phyloP scores from a whole-genome alignment of 345 rosid genomes.

The sweet orange (Citrus sinensis) region DVS_A1.0 CM039163.1:44357001-44357500 shows the following conservation, averaged over 20 bases:
- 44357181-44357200: too few relatives aligned
- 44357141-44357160: background rate
- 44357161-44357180: too few relatives aligned
- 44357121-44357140: too few relatives aligned
- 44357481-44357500: slow-evolving; percentile 36
- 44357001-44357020: background rate
- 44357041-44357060: background rate
- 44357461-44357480: slow-evolving; percentile 47
- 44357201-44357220: background rate
- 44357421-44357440: slow-evolving; percentile 13
- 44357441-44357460: slow-evolving; percentile 35
- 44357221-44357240: slow-evolving; percentile 39
- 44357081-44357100: background rate
- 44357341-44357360: slow-evolving; percentile 19
- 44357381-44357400: slow-evolving; percentile 25
- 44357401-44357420: slow-evolving; percentile 20
- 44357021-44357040: background rate
- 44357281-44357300: slow-evolving; percentile 28
- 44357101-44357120: too few relatives aligned
- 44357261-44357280: slow-evolving; percentile 26
- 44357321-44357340: slow-evolving; percentile 21
- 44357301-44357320: slow-evolving; percentile 22
- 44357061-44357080: slow-evolving; percentile 19
- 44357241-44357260: slow-evolving; percentile 39
- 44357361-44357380: slow-evolving; percentile 18